Base-by-base conservation (phyloP, 1,284 basidiomycete species). In the Microbotryum scabiosae region DNA sequence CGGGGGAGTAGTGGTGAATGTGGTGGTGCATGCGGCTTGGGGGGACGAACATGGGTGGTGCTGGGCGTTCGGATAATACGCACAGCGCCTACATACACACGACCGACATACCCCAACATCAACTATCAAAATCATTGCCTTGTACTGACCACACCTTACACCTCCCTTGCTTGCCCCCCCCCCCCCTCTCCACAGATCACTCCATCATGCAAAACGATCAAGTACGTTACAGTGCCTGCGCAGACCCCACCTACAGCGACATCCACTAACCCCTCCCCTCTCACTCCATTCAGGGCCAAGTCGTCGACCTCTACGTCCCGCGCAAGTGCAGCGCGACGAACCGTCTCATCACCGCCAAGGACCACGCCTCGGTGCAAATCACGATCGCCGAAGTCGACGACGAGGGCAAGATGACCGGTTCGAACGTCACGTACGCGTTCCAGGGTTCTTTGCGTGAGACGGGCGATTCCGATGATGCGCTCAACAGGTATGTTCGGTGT, bases 251-350 rank as follows among this genome's bases (percentile, higher is more conserved):
- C 50, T 51, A 62, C 60, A 62, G 20, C 16, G 30, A 32, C 30
- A 5, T 32, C 14, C 36, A 12, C 36, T 18, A 10, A 41, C 36
- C 16, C 36, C 16, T 10, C 25, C n/a, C 3, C 41, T n/a, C 25
- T 28, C 8, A 1, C 20, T 28, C 1, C n/a, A 41, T 43, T 7
- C 71, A 97, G 90, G 93, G 94, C 82, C 83, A 90, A 78, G 93
- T 98, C 78, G 94, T 98, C 76, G 94, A 98, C 84, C 91, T 98
- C 79, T 98, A 98, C 83, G 92, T 98, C 77, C 94, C 94, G 77
- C 90, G 94, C 83, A 97, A 98, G 81, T 98, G 96, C 80, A 84
- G 90, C 77, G 70, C 59, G 60, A 71, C 75, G 87, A 90, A 91
- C 84, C 88, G 91, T 71, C 82, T 97, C 75, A 97, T 97, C 78